Base-by-base conservation (phyloP, 352 stramenopile species). In the Globisporangium lucens region DNA sequence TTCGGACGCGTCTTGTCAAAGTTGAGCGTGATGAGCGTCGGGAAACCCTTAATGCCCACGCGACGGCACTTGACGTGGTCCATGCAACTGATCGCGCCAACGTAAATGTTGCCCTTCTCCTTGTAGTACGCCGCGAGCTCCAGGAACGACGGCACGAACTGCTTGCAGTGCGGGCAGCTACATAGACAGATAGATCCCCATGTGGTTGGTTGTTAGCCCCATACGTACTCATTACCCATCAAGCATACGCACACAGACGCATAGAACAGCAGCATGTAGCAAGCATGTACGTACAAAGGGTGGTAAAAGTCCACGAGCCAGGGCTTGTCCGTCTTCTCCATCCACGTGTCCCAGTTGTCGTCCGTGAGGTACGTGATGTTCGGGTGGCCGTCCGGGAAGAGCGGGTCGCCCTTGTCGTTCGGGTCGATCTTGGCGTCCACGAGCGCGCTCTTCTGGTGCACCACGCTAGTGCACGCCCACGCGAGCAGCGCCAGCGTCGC, bases 271-370 rank as follows among this genome's bases (percentile, higher is more conserved):
- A 57, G 22, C 30, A 33, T 33, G 30, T 33, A 33, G 30, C 24
- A 24, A 24, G 20, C 10, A 41, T 8, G 15, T 10, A 78, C 83
- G 70, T 83, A 94, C 86, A 91, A 94, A 8, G 86, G 86, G 67
- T 94, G 86, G 70, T 94, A 94, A 69, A 94, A 94, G 75, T 94
- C 84, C 29, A 94, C 77, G 57, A 94, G 71, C 86, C 86, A 94
- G 33, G 86, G 86, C 59, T 89, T 89, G 73, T 90, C 81, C 52
- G 84, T 90, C 73, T 89, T 83, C 63, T 72, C 63, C 74, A 90
- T 82, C 72, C 85, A 78, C 49, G 79, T 68, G 72, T 93, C 79
- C 79, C 82, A 94, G 76, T 94, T 94, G 51, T 85, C 76, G 75
- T 94, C 86, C 53, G 86, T 94, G 68, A 94, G 75, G 76, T 84